Percentiles rank a stretch among this genome's conserved stretches.
phyloP scores from a whole-genome alignment of 2,329 filamentous ascomycete species.

The Fusarium liriodendri region DNA sequence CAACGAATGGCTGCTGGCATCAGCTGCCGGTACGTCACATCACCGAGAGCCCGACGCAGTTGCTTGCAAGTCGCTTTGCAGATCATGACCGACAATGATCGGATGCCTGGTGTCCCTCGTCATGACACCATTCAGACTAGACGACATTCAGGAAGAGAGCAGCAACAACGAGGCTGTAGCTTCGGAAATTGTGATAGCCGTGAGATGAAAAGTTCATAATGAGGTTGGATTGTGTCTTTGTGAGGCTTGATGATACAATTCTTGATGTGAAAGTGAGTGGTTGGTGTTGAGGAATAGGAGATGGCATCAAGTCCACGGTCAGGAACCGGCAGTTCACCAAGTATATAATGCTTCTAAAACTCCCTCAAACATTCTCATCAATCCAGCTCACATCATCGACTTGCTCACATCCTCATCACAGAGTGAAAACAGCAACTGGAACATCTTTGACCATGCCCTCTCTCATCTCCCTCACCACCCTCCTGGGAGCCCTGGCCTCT shows the following conservation, averaged over 20 bases:
- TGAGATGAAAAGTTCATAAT: neutral
- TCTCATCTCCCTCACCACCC: slow-evolving; percentile 30
- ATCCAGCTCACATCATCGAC: slow-evolving; percentile 29
- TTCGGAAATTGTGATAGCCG: slow-evolving; percentile 34
- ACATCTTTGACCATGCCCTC: slow-evolving; percentile 29
- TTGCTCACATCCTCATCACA: slow-evolving; percentile 20
- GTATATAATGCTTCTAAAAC: slow-evolving; percentile 35
- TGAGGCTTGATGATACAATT: slow-evolving; percentile 40
- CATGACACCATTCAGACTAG: slow-evolving; percentile 34
- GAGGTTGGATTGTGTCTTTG: slow-evolving; percentile 29
- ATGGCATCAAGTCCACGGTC: neutral
- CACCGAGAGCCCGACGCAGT: neutral
- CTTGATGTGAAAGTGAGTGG: neutral
- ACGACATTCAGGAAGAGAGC: slow-evolving; percentile 13
- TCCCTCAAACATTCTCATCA: slow-evolving; percentile 38
- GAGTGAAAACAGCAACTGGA: slow-evolving; percentile 1
- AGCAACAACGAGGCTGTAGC: neutral
- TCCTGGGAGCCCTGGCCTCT: slow-evolving; percentile 30
- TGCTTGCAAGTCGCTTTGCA: neutral
- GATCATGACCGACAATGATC: slow-evolving; percentile 16
- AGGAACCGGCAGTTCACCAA: neutral
- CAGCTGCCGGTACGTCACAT: neutral
- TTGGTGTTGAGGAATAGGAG: neutral
- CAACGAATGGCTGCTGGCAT: neutral
- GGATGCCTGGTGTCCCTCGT: neutral